A percentile compares a stretch with the other conserved stretches of the same genome.
phyloP scores from a whole-genome alignment of 1,284 basidiomycete genomes.

The Ceratobasidium theobromae region DNA sequence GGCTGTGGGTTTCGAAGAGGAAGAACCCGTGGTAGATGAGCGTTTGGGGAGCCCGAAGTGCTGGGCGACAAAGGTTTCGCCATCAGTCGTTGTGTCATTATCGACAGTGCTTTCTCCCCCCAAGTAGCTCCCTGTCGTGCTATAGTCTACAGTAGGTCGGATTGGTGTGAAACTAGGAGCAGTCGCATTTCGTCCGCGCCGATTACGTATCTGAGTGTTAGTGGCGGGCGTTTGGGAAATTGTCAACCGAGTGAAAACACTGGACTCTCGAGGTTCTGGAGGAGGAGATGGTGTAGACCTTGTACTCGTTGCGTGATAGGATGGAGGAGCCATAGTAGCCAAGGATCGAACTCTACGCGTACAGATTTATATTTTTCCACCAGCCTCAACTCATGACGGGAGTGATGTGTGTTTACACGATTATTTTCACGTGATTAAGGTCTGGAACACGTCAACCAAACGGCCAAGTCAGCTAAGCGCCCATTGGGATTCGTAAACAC shows the following conservation, averaged over 20 bases:
- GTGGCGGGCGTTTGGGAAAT: background rate
- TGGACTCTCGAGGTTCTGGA: background rate
- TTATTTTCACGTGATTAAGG: conserved; percentile 11
- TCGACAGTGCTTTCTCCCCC: conserved; percentile 28
- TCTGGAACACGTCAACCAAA: background rate
- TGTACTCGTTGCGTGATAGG: conserved; percentile 1
- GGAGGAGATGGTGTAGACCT: conserved; percentile 24
- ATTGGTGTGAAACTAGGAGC: background rate
- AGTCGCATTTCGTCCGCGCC: background rate
- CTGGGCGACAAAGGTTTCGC: background rate
- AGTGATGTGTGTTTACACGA: background rate
- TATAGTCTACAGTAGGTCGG: conserved; percentile 21
- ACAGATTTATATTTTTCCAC: background rate
- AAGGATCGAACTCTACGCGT: background rate
- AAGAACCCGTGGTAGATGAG: background rate
- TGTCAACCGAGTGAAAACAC: background rate
- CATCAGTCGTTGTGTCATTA: conserved; percentile 30
- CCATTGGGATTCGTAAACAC: background rate
- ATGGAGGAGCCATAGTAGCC: background rate
- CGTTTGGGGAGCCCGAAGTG: background rate
- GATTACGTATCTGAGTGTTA: conserved; percentile 1
- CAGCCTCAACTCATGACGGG: background rate
- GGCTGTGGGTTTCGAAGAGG: background rate
- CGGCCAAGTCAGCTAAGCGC: too few species aligned
- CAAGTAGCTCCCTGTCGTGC: conserved; percentile 21